These are phyloP conservation scores for Acanthamoeba lenticulata DNA, from an alignment of 208 protist genomes.

Conservation along the genomic window DNA sequence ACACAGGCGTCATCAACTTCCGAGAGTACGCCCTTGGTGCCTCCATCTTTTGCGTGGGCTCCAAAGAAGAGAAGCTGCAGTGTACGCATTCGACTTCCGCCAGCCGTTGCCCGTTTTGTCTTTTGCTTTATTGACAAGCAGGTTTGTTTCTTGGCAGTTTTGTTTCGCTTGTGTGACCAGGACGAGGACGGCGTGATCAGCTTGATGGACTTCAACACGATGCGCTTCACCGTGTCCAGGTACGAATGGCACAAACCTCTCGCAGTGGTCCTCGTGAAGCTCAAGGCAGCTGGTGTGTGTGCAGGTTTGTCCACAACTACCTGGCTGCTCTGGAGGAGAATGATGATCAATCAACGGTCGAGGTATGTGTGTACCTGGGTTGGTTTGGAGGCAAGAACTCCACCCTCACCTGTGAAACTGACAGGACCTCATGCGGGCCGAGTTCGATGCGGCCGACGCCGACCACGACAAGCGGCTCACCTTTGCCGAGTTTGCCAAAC, in stretches of 20 bases:
- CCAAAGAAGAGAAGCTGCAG: background rate
- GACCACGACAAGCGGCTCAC: background rate
- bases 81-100: background rate
- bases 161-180: background rate
- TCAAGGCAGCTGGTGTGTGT: background rate
- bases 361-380: background rate
- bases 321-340: background rate
- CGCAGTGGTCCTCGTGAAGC: background rate
- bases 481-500: background rate
- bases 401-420: background rate
- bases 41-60: slow-evolving; percentile 24
- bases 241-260: background rate
- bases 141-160: background rate
- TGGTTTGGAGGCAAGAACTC: background rate
- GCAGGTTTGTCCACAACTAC: background rate
- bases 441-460: background rate
- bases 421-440: background rate
- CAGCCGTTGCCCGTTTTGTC: background rate
- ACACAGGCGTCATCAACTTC: slow-evolving; percentile 2
- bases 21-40: slow-evolving; percentile 3
- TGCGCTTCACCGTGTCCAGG: background rate
- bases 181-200: background rate
- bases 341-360: background rate
- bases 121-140: background rate
- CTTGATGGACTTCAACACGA: background rate